Percentiles rank a stretch among this genome's conserved stretches.
phyloP scores from a whole-genome alignment of 352 stramenopile species.

The Pythium utonaiense region DNA sequence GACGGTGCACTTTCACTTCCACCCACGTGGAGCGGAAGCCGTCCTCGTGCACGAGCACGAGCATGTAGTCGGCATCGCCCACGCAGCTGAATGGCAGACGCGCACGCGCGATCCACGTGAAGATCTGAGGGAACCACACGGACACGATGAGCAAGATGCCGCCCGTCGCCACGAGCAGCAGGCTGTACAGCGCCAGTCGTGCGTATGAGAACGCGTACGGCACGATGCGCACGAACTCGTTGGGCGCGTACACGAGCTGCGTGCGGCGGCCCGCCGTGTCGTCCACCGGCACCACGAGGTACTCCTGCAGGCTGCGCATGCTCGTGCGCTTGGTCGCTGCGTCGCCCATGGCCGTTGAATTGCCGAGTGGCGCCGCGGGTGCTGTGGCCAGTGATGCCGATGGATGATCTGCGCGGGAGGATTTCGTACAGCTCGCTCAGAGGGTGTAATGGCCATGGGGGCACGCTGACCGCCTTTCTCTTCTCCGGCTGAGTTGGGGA shows the following conservation, averaged over 20 bases:
- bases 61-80: conserved; percentile 42
- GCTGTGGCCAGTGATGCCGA: no score
- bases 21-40: conserved; percentile 34
- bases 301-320: conserved; percentile 42
- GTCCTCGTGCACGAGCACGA: conserved; percentile 40
- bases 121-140: conserved; percentile 63
- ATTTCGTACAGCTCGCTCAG: no score
- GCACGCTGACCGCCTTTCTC: neutral
- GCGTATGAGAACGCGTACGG: conserved; percentile 36
- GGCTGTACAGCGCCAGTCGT: conserved; percentile 32
- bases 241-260: conserved; percentile 41
- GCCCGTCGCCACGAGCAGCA: conserved; percentile 30
- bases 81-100: conserved; percentile 22
- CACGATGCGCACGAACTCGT: conserved; percentile 34
- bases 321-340: neutral
- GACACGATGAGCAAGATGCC: conserved; percentile 32
- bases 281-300: conserved; percentile 45
- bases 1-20: conserved; percentile 32
- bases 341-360: neutral
- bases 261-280: conserved; percentile 30
- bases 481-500: neutral
- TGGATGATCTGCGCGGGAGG: no score
- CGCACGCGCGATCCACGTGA: conserved; percentile 45
- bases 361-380: neutral
- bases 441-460: no score